Conservation (phyloP, 164 flowering plant genomes). For the Echeveria elegans region DNA sequence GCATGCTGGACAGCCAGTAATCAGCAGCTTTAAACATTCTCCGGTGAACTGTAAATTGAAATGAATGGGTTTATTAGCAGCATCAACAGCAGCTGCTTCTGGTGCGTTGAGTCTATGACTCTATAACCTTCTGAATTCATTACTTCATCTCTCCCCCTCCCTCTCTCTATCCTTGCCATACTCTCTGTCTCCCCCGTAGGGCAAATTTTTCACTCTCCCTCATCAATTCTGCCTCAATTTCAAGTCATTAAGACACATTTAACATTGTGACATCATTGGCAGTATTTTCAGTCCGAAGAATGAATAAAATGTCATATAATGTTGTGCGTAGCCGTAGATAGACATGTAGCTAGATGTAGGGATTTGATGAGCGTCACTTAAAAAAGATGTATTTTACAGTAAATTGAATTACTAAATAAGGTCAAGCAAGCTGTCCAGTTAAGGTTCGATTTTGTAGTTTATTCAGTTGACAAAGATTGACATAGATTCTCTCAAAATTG, state of each 20-base stretch:
- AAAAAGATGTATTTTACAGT: neutral
- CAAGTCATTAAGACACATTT: neutral
- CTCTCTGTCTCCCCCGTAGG: neutral
- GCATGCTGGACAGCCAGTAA: neutral
- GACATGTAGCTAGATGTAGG: neutral
- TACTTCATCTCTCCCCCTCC: neutral
- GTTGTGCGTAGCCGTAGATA: neutral
- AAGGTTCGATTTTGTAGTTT: neutral
- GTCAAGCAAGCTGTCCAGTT: neutral
- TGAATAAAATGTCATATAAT: neutral
- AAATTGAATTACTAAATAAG: neutral
- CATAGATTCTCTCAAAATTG: conserved; percentile 2
- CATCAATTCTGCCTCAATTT: conserved; percentile 1
- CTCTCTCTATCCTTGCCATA: neutral
- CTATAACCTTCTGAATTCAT: neutral
- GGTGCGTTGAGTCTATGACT: neutral
- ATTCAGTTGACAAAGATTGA: neutral
- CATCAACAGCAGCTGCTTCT: neutral
- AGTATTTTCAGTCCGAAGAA: neutral
- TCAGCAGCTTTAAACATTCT: conserved; percentile 7
- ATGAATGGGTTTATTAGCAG: conserved; percentile 5
- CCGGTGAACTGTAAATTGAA: neutral
- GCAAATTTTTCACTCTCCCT: neutral
- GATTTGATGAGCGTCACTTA: neutral
- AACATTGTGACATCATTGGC: neutral